A percentile compares a stretch with the other conserved stretches of the same genome.
Conservation (phyloP, 1,284 basidiomycete species). For the Fomitopsis palustris region DNA sequence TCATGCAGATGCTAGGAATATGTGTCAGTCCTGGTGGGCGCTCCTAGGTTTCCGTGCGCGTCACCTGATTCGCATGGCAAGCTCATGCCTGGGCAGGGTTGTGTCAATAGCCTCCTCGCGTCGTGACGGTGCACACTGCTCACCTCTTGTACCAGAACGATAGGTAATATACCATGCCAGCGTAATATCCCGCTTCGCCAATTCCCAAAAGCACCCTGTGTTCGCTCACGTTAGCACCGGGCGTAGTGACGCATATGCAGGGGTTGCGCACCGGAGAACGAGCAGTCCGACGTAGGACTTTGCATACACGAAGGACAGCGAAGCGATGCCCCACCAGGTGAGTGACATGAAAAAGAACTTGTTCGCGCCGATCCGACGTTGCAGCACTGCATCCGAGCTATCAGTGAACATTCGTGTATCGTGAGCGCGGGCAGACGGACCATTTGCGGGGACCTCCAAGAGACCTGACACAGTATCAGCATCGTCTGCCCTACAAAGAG, state of each 20-base stretch:
- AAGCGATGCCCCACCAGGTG: slow-evolving; percentile 49
- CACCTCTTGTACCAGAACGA: slow-evolving; percentile 44
- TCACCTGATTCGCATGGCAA: slow-evolving; percentile 52
- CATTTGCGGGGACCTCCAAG: slow-evolving; percentile 54
- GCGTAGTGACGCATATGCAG: background rate
- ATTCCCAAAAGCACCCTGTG: slow-evolving; percentile 41
- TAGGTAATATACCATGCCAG: slow-evolving; percentile 55
- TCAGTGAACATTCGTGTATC: background rate
- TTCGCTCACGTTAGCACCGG: background rate
- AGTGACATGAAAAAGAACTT: slow-evolving; percentile 54
- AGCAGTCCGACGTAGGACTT: slow-evolving; percentile 48
- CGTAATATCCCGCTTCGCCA: slow-evolving; percentile 48
- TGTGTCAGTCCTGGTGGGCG: background rate
- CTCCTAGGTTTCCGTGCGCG: background rate
- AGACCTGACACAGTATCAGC: slow-evolving; percentile 33
- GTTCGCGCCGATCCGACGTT: slow-evolving; percentile 53
- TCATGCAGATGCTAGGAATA: slow-evolving; percentile 43
- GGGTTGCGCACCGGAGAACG: slow-evolving; percentile 36
- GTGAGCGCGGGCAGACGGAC: slow-evolving; percentile 19
- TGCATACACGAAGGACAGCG: slow-evolving; percentile 50
- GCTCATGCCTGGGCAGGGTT: slow-evolving; percentile 36
- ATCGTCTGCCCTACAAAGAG: background rate
- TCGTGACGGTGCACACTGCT: background rate
- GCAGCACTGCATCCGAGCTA: slow-evolving; percentile 38
- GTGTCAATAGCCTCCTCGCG: slow-evolving; percentile 23